Conservation (phyloP, 2,329 filamentous ascomycete species). For the Dothideomycetes sp. region DNA sequence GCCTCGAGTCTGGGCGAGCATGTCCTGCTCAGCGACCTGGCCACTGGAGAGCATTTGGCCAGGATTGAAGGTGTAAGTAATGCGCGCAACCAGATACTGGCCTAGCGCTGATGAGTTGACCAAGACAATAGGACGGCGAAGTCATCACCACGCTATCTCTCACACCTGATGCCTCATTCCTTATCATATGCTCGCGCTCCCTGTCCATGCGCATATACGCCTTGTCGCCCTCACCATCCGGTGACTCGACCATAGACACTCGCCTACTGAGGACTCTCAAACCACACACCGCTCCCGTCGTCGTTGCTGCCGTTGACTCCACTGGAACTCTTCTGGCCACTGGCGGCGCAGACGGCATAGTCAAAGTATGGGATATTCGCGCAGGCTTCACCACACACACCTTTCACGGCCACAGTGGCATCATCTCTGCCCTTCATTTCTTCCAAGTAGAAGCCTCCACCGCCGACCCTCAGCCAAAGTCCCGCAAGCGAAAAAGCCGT, state of each 20-base stretch:
- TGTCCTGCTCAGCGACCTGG: conserved; percentile 74
- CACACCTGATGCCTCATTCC: conserved; percentile 76
- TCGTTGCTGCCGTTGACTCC: conserved; percentile 72
- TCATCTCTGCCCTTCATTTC: conserved; percentile 84
- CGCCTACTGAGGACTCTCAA: conserved; percentile 72
- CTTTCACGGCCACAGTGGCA: conserved; percentile 82
- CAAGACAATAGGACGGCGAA: conserved; percentile 44
- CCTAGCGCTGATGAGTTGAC: conserved; percentile 27
- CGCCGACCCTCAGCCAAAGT: conserved; percentile 13
- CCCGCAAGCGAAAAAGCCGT: conserved; percentile 35
- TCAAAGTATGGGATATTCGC: conserved; percentile 93
- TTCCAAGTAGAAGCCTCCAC: conserved; percentile 48
- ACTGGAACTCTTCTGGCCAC: conserved; percentile 87
- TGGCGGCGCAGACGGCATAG: conserved; percentile 81
- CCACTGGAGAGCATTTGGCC: conserved; percentile 70
- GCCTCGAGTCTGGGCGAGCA: conserved; percentile 89
- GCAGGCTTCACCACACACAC: conserved; percentile 90
- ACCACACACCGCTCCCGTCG: conserved; percentile 80
- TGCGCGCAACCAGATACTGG: conserved; percentile 9
- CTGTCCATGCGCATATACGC: conserved; percentile 88
- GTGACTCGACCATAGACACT: conserved; percentile 48
- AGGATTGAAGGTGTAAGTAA: conserved; percentile 72
- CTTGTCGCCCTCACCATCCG: conserved; percentile 47
- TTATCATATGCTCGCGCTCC: conserved; percentile 89
- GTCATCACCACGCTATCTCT: conserved; percentile 68